Evolutionary conservation across 495 filamentous ascomycete genomes (phyloP), one percentile per base, ranked within the genome.

Genomic region (Lasiosphaeriaceae sp.): DNA sequence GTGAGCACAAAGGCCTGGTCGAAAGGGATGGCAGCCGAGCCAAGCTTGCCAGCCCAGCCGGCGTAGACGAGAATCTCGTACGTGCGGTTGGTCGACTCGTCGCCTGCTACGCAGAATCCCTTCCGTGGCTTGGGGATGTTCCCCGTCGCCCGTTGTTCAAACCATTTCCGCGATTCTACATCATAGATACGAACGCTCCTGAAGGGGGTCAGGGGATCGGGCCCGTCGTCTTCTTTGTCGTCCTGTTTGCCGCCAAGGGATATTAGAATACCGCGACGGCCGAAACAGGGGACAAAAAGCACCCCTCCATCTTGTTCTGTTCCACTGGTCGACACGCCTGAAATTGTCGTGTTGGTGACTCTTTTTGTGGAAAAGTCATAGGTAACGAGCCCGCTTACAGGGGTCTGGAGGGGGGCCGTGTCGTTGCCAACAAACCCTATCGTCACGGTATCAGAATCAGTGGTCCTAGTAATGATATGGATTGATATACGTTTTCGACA

Each of bases 61-160:
- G 51, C 65, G 37, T 67, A 67, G 26, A 67, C 52, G n/a, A 67
- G 45, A 14, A 67, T 60, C 45, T 67, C 62, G 52, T 58, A 60
- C 29, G 62, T 67, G 3, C 44, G 53, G 48, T 60, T 53, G 62
- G 44, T 56, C 11, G 65, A 67, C 23, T 56, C 50, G 12, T 50
- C 44, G 7, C 65, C 62, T 6, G 65, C 59, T 3, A 67, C 56
- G 46, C 65, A 67, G 16, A 65, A 65, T 9, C 65, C 56, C 29
- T 56, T 52, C 0, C 62, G 50, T 16, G 48, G 39, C 16, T 47
- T 20, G 1, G 65, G 65, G 2, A 52, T 23, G 17, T 49, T 50
- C 7, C 65, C 65, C 1, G 54, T 56, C 4, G 59, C 56, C 39
- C 48, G 45, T 21, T 67, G 65, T 20, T 67, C 59, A 31, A 54